Conservation (phyloP, 176 grass and related monocot species). For the Musa troglodytarum region DNA sequence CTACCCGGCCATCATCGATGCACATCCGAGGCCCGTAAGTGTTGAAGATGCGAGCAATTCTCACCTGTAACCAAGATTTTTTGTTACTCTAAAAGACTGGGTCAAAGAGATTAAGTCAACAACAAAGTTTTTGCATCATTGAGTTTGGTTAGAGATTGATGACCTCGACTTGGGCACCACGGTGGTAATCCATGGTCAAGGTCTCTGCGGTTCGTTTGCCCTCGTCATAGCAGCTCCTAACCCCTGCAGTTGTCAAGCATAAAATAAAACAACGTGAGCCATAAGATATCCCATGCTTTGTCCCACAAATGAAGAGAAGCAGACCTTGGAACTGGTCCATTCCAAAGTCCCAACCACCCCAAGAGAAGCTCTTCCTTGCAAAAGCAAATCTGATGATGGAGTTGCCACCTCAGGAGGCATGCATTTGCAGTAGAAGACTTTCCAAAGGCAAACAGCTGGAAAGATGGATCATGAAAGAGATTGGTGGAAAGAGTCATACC, state of each 20-base stretch:
- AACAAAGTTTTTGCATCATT: background rate
- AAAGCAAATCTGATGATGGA: background rate
- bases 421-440: background rate
- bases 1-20: slow-evolving; percentile 87
- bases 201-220: slow-evolving; percentile 11
- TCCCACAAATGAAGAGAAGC: background rate
- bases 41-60: slow-evolving; percentile 94
- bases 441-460: background rate
- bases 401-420: background rate
- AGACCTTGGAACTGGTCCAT: background rate
- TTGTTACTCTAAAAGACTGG: background rate
- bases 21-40: slow-evolving; percentile 93
- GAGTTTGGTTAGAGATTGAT: background rate
- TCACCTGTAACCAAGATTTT: slow-evolving; percentile 33
- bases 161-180: slow-evolving; percentile 9
- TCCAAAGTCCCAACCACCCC: too few relatives aligned
- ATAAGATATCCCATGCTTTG: background rate
- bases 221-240: slow-evolving; percentile 4
- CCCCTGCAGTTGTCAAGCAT: background rate
- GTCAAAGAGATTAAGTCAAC: background rate
- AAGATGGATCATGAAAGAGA: background rate
- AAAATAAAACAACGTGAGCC: background rate
- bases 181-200: slow-evolving; percentile 6
- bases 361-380: background rate
- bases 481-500: background rate